Percentiles rank a stretch among this genome's conserved stretches.
Evolutionary conservation across 2,329 filamentous ascomycete species (phyloP).

Genomic region (Cladosporium halotolerans): DNA sequence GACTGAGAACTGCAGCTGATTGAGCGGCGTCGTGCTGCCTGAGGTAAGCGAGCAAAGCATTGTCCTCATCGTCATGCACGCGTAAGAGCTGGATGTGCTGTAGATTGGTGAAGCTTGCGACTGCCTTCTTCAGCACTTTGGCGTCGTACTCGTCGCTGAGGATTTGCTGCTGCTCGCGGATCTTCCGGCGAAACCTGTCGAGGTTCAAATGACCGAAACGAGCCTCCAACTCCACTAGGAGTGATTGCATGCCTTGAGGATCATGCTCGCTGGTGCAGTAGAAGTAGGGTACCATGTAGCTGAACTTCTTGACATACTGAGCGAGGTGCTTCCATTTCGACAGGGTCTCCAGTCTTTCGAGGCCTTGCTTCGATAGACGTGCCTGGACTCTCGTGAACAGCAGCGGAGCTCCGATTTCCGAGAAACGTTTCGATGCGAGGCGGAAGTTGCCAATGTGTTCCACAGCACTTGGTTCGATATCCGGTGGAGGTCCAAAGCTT

Average conservation of each 20-base stretch:
- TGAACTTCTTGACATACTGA: constrained; percentile 52
- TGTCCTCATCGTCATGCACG: constrained; percentile 55
- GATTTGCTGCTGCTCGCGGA: constrained; percentile 47
- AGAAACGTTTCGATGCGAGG: constrained; percentile 45
- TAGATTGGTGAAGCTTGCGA: constrained; percentile 53
- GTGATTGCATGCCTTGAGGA: constrained; percentile 10
- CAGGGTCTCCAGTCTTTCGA: constrained; percentile 45
- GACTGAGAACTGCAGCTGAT: constrained; percentile 40
- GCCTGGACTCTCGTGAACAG: constrained; percentile 48
- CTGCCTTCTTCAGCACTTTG: constrained; percentile 47
- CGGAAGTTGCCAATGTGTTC: constrained; percentile 43
- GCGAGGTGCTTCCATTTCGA: constrained; percentile 46
- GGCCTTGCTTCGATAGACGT: constrained; percentile 45
- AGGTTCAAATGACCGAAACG: constrained; percentile 30
- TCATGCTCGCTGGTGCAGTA: constrained; percentile 44
- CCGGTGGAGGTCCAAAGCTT: constrained; percentile 42
- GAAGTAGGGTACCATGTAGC: constrained; percentile 55
- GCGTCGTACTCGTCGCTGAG: constrained; percentile 47
- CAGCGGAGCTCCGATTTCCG: constrained; percentile 45
- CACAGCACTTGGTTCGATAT: constrained; percentile 36
- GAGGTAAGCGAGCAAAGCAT: constrained; percentile 47
- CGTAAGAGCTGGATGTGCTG: constrained; percentile 60
- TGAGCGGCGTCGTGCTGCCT: constrained; percentile 37
- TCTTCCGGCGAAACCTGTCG: constrained; percentile 34
- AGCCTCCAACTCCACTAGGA: constrained; percentile 23